These are phyloP conservation scores for Tagetes patula DNA, from an alignment of 129 eudicot genomes.

Conservation along the genomic window DNA sequence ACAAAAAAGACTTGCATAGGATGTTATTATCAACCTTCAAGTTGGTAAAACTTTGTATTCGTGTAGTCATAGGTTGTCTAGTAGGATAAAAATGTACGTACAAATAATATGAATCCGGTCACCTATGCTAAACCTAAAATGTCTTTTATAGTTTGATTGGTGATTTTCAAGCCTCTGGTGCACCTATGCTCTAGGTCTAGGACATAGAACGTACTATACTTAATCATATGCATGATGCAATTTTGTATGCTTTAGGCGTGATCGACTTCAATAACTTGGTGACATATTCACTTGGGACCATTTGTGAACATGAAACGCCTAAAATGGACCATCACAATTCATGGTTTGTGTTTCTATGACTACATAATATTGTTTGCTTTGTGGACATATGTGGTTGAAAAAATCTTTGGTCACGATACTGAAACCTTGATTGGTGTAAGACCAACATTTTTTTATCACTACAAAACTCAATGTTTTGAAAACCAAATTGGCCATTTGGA, in stretches of 20 bases:
- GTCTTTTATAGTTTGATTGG: background rate
- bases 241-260: background rate
- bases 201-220: background rate
- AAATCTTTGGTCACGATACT: no score
- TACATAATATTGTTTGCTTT: no score
- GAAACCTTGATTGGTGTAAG: no score
- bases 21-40: background rate
- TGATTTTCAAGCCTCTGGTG: no score
- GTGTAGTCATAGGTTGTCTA: background rate
- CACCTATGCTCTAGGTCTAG: background rate
- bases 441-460: no score
- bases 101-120: background rate
- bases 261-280: background rate
- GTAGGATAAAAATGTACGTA: background rate
- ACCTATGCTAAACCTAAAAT: background rate
- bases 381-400: no score
- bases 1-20: background rate
- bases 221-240: background rate
- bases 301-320: background rate
- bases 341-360: background rate
- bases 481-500: no score
- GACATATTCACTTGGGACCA: constrained; percentile 16
- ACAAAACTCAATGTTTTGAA: no score
- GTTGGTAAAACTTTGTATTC: background rate
- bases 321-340: background rate